Conservation (phyloP, 225 moss, liverwort and hornwort genomes). For the Ulota crispa region DNA sequence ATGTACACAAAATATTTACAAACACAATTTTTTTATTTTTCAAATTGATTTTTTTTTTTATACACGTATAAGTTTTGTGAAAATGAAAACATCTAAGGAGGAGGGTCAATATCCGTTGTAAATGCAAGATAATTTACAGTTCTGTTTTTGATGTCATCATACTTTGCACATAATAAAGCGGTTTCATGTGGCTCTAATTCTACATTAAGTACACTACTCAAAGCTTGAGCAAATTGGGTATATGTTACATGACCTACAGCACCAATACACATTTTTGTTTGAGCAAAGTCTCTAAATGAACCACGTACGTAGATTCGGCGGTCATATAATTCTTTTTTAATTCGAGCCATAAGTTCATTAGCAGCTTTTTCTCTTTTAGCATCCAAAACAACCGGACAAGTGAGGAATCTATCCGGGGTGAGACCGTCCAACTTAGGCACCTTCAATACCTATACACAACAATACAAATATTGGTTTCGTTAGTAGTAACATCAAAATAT, state of each 20-base stretch:
- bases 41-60: accelerated
- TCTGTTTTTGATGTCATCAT: slow-evolving; percentile 76
- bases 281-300: slow-evolving; percentile 78
- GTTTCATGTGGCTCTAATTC: slow-evolving; percentile 64
- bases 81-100: background rate
- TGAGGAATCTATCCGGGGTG: slow-evolving; percentile 62
- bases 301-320: slow-evolving; percentile 68
- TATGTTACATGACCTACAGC: slow-evolving; percentile 87
- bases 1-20: no score
- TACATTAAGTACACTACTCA: slow-evolving; percentile 73
- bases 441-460: slow-evolving; percentile 38
- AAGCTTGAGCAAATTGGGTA: slow-evolving; percentile 79
- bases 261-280: slow-evolving; percentile 83
- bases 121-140: slow-evolving; percentile 95
- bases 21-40: no score
- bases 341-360: slow-evolving; percentile 38
- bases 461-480: background rate
- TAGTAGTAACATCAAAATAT: no score
- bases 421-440: slow-evolving; percentile 67
- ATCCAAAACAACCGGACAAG: slow-evolving; percentile 60
- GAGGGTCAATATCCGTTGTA: slow-evolving; percentile 82
- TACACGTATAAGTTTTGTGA: accelerated
- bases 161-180: slow-evolving; percentile 72
- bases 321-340: slow-evolving; percentile 58
- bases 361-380: slow-evolving; percentile 49